Conservation (phyloP, 208 protist species). For the Histomonas meleagridis region DNA sequence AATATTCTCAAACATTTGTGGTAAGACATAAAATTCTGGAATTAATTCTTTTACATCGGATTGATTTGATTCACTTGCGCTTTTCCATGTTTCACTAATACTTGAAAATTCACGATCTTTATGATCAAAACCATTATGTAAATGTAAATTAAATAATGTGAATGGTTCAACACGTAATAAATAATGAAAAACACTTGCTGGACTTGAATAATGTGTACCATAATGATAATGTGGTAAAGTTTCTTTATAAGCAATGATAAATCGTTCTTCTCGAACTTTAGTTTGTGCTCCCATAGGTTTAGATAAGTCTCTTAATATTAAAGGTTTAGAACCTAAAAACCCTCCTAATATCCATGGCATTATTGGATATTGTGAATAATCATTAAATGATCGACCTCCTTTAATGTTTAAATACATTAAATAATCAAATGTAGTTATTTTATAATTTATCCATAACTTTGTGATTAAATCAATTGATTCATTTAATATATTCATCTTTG, state of each 20-base stretch:
- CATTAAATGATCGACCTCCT: neutral
- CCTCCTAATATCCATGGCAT: constrained; percentile 14
- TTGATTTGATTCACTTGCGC: neutral
- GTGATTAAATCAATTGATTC: neutral
- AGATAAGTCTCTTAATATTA: neutral
- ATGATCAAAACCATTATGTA: neutral
- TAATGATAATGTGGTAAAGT: neutral
- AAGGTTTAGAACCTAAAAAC: neutral
- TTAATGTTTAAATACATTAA: neutral
- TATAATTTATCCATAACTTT: neutral
- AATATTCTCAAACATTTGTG: neutral
- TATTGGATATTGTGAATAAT: constrained; percentile 22
- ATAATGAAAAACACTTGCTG: constrained; percentile 14
- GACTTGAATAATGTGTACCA: constrained; percentile 11
- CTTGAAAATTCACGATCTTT: neutral
- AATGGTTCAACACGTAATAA: neutral
- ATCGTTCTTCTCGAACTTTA: neutral
- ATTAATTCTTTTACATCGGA: constrained; percentile 3
- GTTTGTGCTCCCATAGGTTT: constrained; percentile 27
- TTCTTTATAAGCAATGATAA: neutral
- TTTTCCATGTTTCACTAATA: neutral
- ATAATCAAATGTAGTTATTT: constrained; percentile 16
- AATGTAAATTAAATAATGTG: neutral
- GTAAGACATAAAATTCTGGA: neutral
- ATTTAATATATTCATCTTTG: neutral